Evolutionary conservation across 2,329 filamentous ascomycete genomes (phyloP), one percentile per base, ranked within the genome.

Genomic region (Colletotrichum coccodes): DNA sequence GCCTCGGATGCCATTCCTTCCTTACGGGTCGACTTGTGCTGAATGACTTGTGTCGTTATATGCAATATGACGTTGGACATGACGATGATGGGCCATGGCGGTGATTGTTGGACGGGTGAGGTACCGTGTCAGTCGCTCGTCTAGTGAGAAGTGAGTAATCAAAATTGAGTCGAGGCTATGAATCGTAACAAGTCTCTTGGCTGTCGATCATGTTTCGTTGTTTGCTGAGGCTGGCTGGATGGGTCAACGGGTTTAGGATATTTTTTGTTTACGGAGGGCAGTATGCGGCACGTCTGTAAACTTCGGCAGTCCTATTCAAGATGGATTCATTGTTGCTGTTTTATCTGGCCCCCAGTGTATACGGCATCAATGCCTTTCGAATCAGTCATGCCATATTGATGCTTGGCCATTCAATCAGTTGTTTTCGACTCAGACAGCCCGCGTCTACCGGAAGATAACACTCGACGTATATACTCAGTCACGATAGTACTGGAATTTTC

Each of bases 151-250:
- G 18, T n/a, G n/a, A n/a, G n/a, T 11, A 16, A 16, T 21, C 30
- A 52, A 34, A 18, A 18, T 9, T 28, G n/a, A 44, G 2, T 9
- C 9, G 40, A 46, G 28, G 6, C 18, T 34, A 23, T 46, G 54
- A 46, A 42, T 58, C 54, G 40, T 23, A 21, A 23, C 21, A 14
- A 26, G 40, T 32, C 28, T 58, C 28, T 58, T 21, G 28, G 40
- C 21, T 42, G 54, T 58, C 54, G 54, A 58, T 58, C 54, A 58
- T 23, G n/a, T 46, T 58, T 26, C 14, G n/a, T 36, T 46, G 28
- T 23, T 12, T 32, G 54, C 14, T 4, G n/a, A 46, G 14, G n/a
- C 18, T 0, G 11, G 28, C n/a, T 32, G 40, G 28, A 34, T 6
- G 3, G n/a, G n/a, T n/a, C 38, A n/a, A 34, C 4, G 3, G 11